Base-by-base conservation (phyloP, 2,329 filamentous ascomycete species). In the Pseudonectria buxi region DNA sequence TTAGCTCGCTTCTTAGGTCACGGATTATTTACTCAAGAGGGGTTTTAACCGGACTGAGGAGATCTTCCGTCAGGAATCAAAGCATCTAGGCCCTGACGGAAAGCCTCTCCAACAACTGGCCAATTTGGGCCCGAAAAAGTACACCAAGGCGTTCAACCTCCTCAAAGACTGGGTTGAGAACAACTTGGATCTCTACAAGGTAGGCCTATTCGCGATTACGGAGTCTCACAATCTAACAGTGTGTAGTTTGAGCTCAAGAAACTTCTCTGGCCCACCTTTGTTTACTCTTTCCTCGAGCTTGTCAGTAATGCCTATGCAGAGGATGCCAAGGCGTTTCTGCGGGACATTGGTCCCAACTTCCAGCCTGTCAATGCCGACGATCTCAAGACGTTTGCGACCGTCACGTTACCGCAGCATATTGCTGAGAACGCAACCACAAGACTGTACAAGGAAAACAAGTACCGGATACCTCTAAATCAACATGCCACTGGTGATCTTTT, bases 1-100 rank as follows among this genome's bases (percentile, higher is more conserved):
- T 15, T 16, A 10, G 6, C 12, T 10, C 14, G 3, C 22, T 4
- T 2, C 4, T 33, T 41, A 79, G 75, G 75, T 98, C 4, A 89
- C 95, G 7, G 92, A 98, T 51, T 98, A 98, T 59, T 72, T 98
- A 1, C 78, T 88, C 3, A 98, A 98, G 61, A 89, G 95, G 48
- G 92, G 92, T 0, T 98, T 95, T 62, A 88, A 81, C 35, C 76
- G 84, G 15, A 96, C 92, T 1, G 92, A 98, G 61, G 86, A 90
- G 14, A 86, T 92, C 57, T 85, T 98, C 35, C 79, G 92, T 28
- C 83, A 87, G 59, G 92, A 98, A 61, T 94, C 89, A 2, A 81
- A 85, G 15, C 81, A 88, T 49, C 73, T 92, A 28, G 86, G 90
- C 37, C 74, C 82, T 14, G 86, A 88, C 57, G 89, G 88, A 7